These are phyloP conservation scores for Circinella minor DNA, from an alignment of 371 early-diverging fungal genomes.

Conservation along the genomic window DNA sequence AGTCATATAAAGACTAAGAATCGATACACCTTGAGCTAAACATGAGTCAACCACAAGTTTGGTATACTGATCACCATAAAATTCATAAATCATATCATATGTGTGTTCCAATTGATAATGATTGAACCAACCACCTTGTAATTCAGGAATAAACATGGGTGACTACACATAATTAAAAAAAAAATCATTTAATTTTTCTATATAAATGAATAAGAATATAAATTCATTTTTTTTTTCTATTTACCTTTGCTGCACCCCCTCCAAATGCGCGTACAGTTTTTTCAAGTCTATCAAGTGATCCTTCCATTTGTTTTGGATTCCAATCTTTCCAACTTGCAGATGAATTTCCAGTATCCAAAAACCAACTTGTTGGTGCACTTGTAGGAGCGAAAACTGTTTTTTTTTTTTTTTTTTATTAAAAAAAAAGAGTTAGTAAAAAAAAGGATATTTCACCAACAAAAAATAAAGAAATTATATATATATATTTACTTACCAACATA, in stretches of 20 bases:
- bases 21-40: constrained; percentile 75
- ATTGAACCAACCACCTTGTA: constrained; percentile 87
- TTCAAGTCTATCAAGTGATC: constrained; percentile 69
- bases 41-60: constrained; percentile 63
- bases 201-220: neutral
- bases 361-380: constrained; percentile 63
- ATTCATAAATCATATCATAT: constrained; percentile 74
- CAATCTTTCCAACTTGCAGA: constrained; percentile 64
- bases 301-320: constrained; percentile 62
- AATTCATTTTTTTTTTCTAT: neutral
- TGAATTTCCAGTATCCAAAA: constrained; percentile 50
- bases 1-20: constrained; percentile 72
- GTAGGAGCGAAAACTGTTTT: constrained; percentile 65
- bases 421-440: neutral
- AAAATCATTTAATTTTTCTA: neutral
- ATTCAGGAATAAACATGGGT: constrained; percentile 80
- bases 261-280: constrained; percentile 75
- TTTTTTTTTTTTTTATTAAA: neutral
- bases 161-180: constrained; percentile 34
- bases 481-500: constrained; percentile 63
- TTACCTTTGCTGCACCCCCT: constrained; percentile 60
- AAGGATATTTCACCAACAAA: neutral
- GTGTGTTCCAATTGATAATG: constrained; percentile 70
- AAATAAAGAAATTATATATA: neutral
- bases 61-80: constrained; percentile 77